Percentiles rank a stretch among this genome's conserved stretches.
Conservation (phyloP, 2,329 filamentous ascomycete species). For the Paramyrothecium sp. region DNA sequence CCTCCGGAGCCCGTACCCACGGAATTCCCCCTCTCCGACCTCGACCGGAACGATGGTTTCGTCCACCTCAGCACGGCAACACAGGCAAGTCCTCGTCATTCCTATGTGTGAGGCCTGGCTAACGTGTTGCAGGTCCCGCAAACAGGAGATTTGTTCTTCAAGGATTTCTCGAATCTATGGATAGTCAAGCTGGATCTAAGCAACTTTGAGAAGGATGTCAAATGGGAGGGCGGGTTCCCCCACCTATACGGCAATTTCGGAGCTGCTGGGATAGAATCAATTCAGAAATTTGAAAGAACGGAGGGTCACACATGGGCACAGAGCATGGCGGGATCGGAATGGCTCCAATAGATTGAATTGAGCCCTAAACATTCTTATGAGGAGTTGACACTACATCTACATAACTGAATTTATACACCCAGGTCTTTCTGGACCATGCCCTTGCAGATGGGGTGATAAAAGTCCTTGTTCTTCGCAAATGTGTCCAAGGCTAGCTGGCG, state of each 20-base stretch:
- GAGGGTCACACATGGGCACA: slow-evolving; percentile 46
- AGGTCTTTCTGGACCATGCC: slow-evolving; percentile 86
- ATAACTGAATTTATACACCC: slow-evolving; percentile 27
- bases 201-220: slow-evolving; percentile 40
- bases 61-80: slow-evolving; percentile 57
- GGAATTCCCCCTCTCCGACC: slow-evolving; percentile 55
- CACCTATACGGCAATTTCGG: slow-evolving; percentile 62
- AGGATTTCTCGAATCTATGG: slow-evolving; percentile 37
- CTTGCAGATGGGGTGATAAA: slow-evolving; percentile 93
- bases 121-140: slow-evolving; percentile 35
- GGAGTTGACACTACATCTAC: not conserved
- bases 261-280: slow-evolving; percentile 45
- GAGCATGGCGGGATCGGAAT: slow-evolving; percentile 35
- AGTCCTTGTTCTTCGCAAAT: slow-evolving; percentile 83
- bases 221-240: slow-evolving; percentile 58
- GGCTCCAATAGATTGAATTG: slow-evolving; percentile 34
- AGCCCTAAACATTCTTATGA: not conserved
- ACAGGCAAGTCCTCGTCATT: slow-evolving; percentile 40
- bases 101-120: not conserved
- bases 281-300: slow-evolving; percentile 43
- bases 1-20: slow-evolving; percentile 53
- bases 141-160: slow-evolving; percentile 45
- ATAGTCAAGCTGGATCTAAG: slow-evolving; percentile 53
- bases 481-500: slow-evolving; percentile 73
- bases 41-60: slow-evolving; percentile 60